Base-by-base conservation (phyloP, 2,329 filamentous ascomycete species). In the Clonostachys sp. region DNA sequence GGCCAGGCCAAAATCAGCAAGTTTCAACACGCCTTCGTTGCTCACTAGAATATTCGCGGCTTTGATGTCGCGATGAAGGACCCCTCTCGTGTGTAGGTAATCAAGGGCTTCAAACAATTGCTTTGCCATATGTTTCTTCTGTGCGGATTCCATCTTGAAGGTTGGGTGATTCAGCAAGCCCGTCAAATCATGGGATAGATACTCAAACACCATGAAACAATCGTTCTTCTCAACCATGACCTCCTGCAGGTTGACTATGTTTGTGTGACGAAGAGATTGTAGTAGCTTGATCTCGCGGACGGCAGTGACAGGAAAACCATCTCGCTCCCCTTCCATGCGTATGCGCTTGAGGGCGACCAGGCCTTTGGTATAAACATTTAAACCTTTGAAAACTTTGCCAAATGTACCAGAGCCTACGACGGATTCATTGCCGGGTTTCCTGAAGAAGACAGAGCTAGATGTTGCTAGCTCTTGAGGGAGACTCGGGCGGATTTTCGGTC, bases 201-300 rank as follows among this genome's bases (percentile, higher is more conserved):
- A 99, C 65, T 99, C 94, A 55, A 99, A 99, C 4, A 99, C 94
- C 94, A 99, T 99, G 68, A 95, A 99, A 65, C 94, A 99, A 67
- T 97, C 91, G 56, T 97, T 97, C 62, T 87, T 89, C 69, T 99
- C 94, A 3, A 99, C 94, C 94, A 99, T 99, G 55, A 95, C 89
- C 68, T 96, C 91, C 54, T 88, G 83, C 16, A 96, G 72, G 39
- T 84, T 83, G 48, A 96, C 89, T 45, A 96, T 84, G 58, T 95
- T 95, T 50, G 77, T 71, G 58, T 95, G 89, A 52, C 86, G 84
- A 18, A 95, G 75, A 5, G 88, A 91, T 61, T 95, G 90, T n/a
- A 96, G 75, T 20, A 96, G 74, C 64, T 95, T 95, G 72, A 96
- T 91, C 65, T 96, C 91, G 50, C 91, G 84, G 24, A 95, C 88